Conservation (phyloP, 2,329 filamentous ascomycete species). For the Fusarium torulosum region DNA sequence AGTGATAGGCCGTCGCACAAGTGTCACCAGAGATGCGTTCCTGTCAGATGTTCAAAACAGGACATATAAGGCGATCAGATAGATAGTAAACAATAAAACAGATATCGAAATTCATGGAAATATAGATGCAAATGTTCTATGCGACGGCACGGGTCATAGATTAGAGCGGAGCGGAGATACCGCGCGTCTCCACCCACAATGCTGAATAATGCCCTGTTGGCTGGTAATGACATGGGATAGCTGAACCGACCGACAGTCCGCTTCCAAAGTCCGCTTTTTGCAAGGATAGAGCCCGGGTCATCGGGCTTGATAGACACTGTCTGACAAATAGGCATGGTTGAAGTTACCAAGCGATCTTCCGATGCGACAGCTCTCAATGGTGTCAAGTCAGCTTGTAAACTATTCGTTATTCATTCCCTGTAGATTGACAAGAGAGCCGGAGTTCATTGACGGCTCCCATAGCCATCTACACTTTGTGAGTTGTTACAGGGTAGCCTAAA, state of each 20-base stretch:
- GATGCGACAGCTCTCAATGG: not conserved
- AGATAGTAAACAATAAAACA: not conserved
- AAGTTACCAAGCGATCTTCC: conserved; percentile 18
- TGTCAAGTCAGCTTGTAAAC: too few relatives aligned
- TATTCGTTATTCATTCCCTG: too few relatives aligned
- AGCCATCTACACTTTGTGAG: too few relatives aligned
- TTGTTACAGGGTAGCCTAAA: too few relatives aligned
- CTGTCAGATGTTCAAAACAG: not conserved
- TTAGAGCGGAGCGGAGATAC: conserved; percentile 34
- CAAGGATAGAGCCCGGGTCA: conserved; percentile 3
- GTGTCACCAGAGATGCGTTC: not conserved
- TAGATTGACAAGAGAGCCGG: too few relatives aligned
- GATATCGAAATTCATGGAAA: conserved; percentile 4
- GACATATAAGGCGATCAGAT: not conserved
- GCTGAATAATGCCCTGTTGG: conserved; percentile 35
- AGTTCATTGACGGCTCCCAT: too few relatives aligned
- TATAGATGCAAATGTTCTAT: conserved; percentile 3
- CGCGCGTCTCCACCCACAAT: conserved; percentile 7
- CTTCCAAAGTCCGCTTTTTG: conserved; percentile 27
- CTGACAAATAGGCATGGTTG: not conserved
- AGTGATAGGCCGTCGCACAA: conserved; percentile 2
- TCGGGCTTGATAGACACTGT: not conserved
- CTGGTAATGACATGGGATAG: not conserved
- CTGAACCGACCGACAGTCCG: conserved; percentile 21
- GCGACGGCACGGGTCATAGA: conserved; percentile 20